Evolutionary conservation across 805 yeast genomes (phyloP), one percentile per base, ranked within the genome.

Genomic region (Candida chauliodis): DNA sequence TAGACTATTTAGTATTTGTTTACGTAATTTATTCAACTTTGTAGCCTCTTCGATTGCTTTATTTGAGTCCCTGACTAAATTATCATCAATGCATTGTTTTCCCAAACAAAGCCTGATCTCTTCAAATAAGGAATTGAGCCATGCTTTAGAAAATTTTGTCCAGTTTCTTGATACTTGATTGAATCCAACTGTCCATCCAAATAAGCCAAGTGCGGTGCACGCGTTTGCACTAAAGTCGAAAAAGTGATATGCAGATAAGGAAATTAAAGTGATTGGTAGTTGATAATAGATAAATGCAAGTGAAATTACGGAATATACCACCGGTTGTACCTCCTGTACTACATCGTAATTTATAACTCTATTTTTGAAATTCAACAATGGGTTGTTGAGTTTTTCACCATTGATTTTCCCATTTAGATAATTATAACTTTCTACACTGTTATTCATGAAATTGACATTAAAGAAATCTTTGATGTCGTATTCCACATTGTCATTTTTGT

Each of bases 111-210:
- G 13, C 25, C 73, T 50, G 6, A 61, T 54, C n/a, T 63, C 59
- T 38, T 68, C 73, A 41, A 50, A 62, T 11, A 68, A 43, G 2
- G 42, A 34, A 9, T 43, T 34, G 15, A 53, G 37, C 73, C 73
- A 68, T 2, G 38, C 11, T 2, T 40, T 41, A 5, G 56, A 51
- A 38, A 63, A 58, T 1, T 31, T 30, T 20, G 54, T 58, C 74
- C 74, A 68, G 4, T 35, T 43, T 24, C 57, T 59, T 5, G 69
- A 56, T 3, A 68, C 71, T 26, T 62, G 55, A 39, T 67, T 67
- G 48, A 68, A 65, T 9, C 74, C 74, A 35, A 63, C 42, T 6
- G 59, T 61, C 59, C 64, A 56, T 0, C 74, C 74, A n/a, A 68
- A 47, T 4, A 51, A 43, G 4, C 53, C 58, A 5, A 68, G 44